Conservation (phyloP, 805 yeast species). For the Hyphopichia homilentoma region DNA sequence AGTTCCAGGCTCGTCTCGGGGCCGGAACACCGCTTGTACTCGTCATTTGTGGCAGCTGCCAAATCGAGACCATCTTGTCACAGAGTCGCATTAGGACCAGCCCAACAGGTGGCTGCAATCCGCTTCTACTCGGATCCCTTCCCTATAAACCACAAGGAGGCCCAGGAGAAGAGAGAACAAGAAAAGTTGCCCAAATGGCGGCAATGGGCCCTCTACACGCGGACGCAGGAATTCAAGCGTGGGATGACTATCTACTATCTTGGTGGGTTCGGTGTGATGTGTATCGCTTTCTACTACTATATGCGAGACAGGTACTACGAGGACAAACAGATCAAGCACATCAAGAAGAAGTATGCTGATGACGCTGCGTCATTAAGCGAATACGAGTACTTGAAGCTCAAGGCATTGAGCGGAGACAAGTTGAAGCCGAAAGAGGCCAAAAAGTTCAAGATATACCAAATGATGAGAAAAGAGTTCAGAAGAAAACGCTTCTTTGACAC, state of each 20-base stretch:
- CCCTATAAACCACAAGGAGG: constrained; percentile 30
- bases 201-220: constrained; percentile 37
- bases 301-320: constrained; percentile 64
- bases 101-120: no score
- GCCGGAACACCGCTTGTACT: no score
- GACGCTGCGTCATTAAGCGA: constrained; percentile 47
- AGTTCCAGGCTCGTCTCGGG: no score
- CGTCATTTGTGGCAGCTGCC: no score
- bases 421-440: constrained; percentile 62
- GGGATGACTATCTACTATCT: constrained; percentile 59
- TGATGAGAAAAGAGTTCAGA: constrained; percentile 46
- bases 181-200: constrained; percentile 32
- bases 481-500: constrained; percentile 32
- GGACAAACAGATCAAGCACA: constrained; percentile 55
- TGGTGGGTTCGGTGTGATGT: constrained; percentile 53
- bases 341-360: constrained; percentile 31
- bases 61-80: no score
- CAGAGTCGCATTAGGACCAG: no score
- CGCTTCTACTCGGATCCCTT: no score
- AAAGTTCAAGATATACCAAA: constrained; percentile 56
- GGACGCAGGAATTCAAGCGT: constrained; percentile 55
- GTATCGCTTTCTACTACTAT: constrained; percentile 58
- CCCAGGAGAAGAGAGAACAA: constrained; percentile 21
- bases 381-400: constrained; percentile 59
- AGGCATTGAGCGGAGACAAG: constrained; percentile 53